A percentile compares a stretch with the other conserved stretches of the same genome.
Conservation (phyloP, 208 protist species). For the Phytomonas francai region DNA sequence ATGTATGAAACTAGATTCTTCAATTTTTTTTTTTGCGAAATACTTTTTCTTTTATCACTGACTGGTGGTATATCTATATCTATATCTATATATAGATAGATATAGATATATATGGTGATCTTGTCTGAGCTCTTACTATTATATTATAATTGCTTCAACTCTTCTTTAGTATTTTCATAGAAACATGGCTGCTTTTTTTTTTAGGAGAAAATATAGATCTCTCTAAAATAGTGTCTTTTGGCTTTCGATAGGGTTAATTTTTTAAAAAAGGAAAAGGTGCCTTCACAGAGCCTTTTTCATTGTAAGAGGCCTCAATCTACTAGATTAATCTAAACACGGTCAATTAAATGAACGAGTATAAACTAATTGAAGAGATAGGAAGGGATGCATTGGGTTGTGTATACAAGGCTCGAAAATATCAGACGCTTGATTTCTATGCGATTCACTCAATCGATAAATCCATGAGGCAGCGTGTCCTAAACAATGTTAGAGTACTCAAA, state of each 20-base stretch:
- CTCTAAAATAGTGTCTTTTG: conserved; percentile 9
- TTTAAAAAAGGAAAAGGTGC: background rate
- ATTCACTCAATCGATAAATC: conserved; percentile 93
- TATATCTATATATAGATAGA: background rate
- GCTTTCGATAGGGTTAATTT: background rate
- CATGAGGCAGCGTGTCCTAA: conserved; percentile 75
- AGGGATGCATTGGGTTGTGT: conserved; percentile 77
- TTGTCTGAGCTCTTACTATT: background rate
- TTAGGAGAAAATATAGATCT: conserved; percentile 7
- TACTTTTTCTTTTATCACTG: background rate
- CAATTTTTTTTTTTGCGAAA: conserved; percentile 7
- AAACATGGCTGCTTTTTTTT: conserved; percentile 16
- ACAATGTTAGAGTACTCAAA: conserved; percentile 79
- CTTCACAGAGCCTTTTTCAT: conserved; percentile 6
- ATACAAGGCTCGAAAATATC: conserved; percentile 91
- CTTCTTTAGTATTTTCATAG: conserved; percentile 12
- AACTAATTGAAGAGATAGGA: conserved; percentile 92
- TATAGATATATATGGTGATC: background rate
- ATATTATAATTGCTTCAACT: conserved; percentile 19
- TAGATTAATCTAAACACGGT: background rate
- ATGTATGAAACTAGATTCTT: background rate
- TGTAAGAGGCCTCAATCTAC: background rate
- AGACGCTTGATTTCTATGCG: conserved; percentile 90
- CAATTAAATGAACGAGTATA: conserved; percentile 89
- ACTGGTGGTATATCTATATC: background rate